Evolutionary conservation across 495 filamentous ascomycete genomes (phyloP), one percentile per base, ranked within the genome.

Genomic region (Evernia prunastri): DNA sequence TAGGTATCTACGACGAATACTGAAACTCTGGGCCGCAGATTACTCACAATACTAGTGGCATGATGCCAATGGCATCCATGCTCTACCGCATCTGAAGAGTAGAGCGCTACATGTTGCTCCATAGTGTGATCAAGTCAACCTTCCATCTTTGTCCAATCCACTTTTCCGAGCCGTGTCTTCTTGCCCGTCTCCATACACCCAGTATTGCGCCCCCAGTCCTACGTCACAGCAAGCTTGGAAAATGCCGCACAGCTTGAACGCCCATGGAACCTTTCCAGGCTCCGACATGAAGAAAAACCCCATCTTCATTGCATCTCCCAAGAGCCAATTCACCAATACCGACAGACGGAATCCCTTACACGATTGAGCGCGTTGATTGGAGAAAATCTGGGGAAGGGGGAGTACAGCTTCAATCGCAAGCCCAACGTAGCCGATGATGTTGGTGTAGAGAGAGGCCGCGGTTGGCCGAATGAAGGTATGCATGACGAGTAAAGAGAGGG

Each of bases 261-360:
- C 85, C 81, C 84, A 84, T 0, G 92, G 90, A 54, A 98, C 90
- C 49, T 71, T 68, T 59, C 87, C 83, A 17, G 80, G 79, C 35
- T 79, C 78, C 17, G 89, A 87, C 40, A 81, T 85, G 73, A 91
- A 92, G 77, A 97, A 97, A 79, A 89, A 98, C 54, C 87, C 87
- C 85, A 96, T 89, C 80, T 98, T 98, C 88, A 96, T 95, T 40
- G 84, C 78, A 76, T 98, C 94, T 67, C 94, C 94, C 17, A 90
- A 73, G 65, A 98, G 76, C 94, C 94, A 98, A 56, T 88, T 91
- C 7, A 81, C 86, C 31, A 97, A 76, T 9, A 98, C 91, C 15
- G 87, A 92, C 10, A 96, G 51, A 4, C 94, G 84, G 77, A 98
- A 96, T 12, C 94, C 94, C 71, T 89, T 89, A 77, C 91, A 96